A percentile compares a stretch with the other conserved stretches of the same genome.
Evolutionary conservation across 2,329 filamentous ascomycete species (phyloP).

Genomic region (Xylariales sp.): DNA sequence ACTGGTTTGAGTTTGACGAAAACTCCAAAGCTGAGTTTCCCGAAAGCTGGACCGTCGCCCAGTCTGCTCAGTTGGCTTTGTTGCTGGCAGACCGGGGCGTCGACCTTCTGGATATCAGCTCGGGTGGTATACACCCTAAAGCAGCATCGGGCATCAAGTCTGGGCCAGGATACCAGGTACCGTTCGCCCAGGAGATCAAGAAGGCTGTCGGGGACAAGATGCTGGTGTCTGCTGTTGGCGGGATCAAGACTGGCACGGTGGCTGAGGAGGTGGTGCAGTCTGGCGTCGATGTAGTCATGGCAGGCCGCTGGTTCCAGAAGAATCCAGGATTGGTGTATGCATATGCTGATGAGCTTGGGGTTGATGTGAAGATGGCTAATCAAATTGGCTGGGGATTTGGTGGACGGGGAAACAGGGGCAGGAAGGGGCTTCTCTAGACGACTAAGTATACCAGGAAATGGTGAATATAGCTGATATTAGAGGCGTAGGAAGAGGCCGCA

Average conservation of each 20-base stretch:
- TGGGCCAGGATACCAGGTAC: conserved; percentile 61
- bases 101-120: conserved; percentile 65
- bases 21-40: conserved; percentile 25
- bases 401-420: conserved; percentile 26
- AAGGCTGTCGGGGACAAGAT: conserved; percentile 59
- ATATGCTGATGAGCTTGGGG: conserved; percentile 50
- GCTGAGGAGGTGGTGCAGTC: conserved; percentile 44
- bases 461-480: no score
- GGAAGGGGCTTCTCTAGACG: no score
- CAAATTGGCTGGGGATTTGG: conserved; percentile 55
- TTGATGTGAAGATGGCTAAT: conserved; percentile 41
- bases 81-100: conserved; percentile 58
- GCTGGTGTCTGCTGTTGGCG: conserved; percentile 47
- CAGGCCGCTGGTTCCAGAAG: conserved; percentile 53
- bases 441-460: no score
- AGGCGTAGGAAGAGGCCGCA: no score
- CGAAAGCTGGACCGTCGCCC: conserved; percentile 58
- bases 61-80: conserved; percentile 55
- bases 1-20: conserved; percentile 59
- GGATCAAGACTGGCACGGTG: conserved; percentile 38
- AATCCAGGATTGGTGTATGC: conserved; percentile 52
- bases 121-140: conserved; percentile 53
- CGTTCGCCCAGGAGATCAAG: conserved; percentile 62
- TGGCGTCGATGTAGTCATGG: conserved; percentile 43
- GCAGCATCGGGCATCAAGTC: conserved; percentile 43